These are phyloP conservation scores for Monosporozyma aerobia DNA, from an alignment of 805 yeast genomes.

Conservation along the genomic window DNA sequence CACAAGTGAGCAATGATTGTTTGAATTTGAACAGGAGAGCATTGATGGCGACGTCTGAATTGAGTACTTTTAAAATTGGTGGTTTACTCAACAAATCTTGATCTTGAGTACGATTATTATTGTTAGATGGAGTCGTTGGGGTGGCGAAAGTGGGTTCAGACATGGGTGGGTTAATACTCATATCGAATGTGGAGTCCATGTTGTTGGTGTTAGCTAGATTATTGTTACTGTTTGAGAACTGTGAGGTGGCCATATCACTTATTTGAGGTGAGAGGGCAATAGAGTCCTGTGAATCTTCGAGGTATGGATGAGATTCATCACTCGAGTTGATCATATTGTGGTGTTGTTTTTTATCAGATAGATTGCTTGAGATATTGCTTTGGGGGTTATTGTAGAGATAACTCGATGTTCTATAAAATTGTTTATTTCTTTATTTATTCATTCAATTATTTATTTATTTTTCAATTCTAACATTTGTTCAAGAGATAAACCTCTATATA, in stretches of 20 bases:
- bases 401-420: too few relatives aligned
- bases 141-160: background rate
- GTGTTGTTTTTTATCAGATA: background rate
- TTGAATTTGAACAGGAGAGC: constrained; percentile 64
- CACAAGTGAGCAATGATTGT: constrained; percentile 71
- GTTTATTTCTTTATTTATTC: too few relatives aligned
- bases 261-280: background rate
- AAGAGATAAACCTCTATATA: background rate
- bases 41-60: constrained; percentile 70
- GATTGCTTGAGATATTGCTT: background rate
- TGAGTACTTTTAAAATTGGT: constrained; percentile 42
- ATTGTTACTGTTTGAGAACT: background rate
- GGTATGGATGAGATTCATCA: background rate
- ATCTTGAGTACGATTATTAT: background rate
- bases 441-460: too few relatives aligned
- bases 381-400: too few relatives aligned
- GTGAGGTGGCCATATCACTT: background rate
- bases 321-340: background rate
- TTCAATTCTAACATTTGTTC: too few relatives aligned
- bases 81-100: constrained; percentile 38
- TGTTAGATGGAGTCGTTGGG: background rate
- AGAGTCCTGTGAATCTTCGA: background rate
- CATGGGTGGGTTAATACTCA: background rate
- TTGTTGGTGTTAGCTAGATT: background rate
- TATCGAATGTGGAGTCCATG: background rate